Conservation (phyloP, 371 early-diverging fungal species). For the Caulochytrium protostelioides region DNA sequence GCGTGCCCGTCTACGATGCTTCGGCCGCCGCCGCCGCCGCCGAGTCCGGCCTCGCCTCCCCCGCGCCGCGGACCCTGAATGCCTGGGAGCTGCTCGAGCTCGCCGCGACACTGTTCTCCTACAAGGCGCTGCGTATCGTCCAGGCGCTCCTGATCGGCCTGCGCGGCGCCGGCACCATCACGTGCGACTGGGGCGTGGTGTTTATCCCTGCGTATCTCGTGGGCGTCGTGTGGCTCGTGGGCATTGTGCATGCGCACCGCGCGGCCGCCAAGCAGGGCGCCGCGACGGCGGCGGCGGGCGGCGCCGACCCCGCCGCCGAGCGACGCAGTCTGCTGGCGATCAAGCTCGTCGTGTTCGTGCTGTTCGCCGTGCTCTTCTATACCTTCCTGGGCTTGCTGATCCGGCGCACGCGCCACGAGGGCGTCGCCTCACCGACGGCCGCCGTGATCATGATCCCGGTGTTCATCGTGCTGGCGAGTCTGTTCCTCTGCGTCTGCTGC, state of each 20-base stretch:
- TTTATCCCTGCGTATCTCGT: constrained; percentile 57
- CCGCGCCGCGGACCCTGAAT: too few relatives aligned
- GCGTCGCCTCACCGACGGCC: constrained; percentile 24
- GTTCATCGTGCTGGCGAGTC: constrained; percentile 44
- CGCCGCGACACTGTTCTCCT: too few relatives aligned
- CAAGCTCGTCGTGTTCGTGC: constrained; percentile 21
- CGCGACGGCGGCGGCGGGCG: constrained; percentile 22
- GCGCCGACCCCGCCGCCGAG: too few relatives aligned
- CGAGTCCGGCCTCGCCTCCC: not conserved
- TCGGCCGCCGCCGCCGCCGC: constrained; percentile 3
- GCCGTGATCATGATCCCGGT: constrained; percentile 49
- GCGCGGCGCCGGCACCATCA: constrained; percentile 30
- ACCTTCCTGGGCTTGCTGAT: constrained; percentile 48
- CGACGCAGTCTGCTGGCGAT: constrained; percentile 17
- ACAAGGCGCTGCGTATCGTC: constrained; percentile 25
- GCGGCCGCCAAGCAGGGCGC: constrained; percentile 24
- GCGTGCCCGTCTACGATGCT: constrained; percentile 6
- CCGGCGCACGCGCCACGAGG: constrained; percentile 20
- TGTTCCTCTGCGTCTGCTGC: constrained; percentile 46
- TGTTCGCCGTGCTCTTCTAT: constrained; percentile 37
- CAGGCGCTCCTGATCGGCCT: constrained; percentile 35
- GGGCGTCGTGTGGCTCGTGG: constrained; percentile 25
- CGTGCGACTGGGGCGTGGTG: constrained; percentile 41
- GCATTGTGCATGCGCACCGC: constrained; percentile 23
- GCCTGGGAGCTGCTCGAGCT: too few relatives aligned